Evolutionary conservation across 352 stramenopile species (phyloP), one percentile per base, ranked within the genome.

Genomic region (Pythium aquatile): DNA sequence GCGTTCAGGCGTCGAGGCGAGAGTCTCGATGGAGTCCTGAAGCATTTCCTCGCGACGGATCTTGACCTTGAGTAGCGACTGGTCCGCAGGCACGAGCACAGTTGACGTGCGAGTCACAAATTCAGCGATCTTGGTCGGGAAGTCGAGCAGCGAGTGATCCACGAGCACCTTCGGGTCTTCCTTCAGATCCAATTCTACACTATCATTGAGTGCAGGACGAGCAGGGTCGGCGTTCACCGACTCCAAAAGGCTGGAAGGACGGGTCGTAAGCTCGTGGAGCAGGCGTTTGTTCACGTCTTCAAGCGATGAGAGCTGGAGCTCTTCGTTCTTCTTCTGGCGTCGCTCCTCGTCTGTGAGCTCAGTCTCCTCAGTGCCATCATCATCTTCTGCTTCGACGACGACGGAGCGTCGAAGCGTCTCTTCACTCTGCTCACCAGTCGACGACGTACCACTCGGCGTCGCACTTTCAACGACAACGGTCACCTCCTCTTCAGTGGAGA

Each of bases 21-120:
- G 49, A 29, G 77, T 72, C 29, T 90, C 77, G 53, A 91, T 79
- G n/a, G 82, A 86, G 57, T 89, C 75, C 52, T 86, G 78, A 26
- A 91, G 70, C 57, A 91, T 61, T 20, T 73, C 82, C 20, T 49
- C 20, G 1, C 70, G 65, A 24, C 30, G 30, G 56, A 63, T 63
- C 40, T 49, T 37, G 26, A 63, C 24, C 29, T 51, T 49, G 3
- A 51, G 44, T 1, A 55, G 16, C 2, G 39, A 39, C 40, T 37
- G 44, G 9, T 42, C 54, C 20, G 30, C 16, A 30, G 39, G n/a
- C 26, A 44, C 54, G 6, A 60, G 32, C 10, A 68, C 24, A 7
- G 26, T 58, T 3, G 54, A 49, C 10, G 33, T 52, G 13, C 28
- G 24, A 7, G 44, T 62, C 42, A 68, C 47, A 35, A 68, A 63